Evolutionary conservation across 495 filamentous ascomycete genomes (phyloP), one percentile per base, ranked within the genome.

Genomic region (Penicillium coprophilum): DNA sequence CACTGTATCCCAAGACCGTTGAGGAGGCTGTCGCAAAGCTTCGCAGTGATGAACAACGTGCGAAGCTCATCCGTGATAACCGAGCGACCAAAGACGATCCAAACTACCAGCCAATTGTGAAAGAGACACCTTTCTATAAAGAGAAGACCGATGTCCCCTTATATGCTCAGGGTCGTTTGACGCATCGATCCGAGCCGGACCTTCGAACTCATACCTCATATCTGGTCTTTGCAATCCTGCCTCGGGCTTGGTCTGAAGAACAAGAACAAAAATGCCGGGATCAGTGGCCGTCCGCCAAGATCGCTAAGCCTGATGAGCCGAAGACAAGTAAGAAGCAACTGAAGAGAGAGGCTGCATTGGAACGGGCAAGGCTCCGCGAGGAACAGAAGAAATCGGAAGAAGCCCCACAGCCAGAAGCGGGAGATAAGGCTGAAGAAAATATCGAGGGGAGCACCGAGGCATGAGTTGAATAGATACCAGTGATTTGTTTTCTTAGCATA

Each of bases 121-220:
- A 54, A n/a, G 43, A 28, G 20, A 21, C 20, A 8, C 40, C 41
- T 13, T 20, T 21, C 27, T 54, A 36, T 27, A 20, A 45, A 31
- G 59, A 55, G 31, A 51, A 51, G 30, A 46, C 32, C 20, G 49
- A 49, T 7, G 20, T 58, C 13, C 71, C 72, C 2, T 10, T 72
- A 13, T 85, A 80, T 50, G 76, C 76, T 56, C 84, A 90, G 39
- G 94, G 94, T 6, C 82, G 85, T 19, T 60, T 97, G 52, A 78
- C 88, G 10, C 89, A 92, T 57, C 83, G 91, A 23, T 82, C 86
- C 6, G 94, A 97, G 73, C 78, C 85, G 1, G 92, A 99, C 73
- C 71, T 97, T 30, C 96, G 96, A 80, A 92, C 85, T 10, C 94
- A 99, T 71, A 99, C 94, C 0, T 91, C 86, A 12, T 99, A 97